Evolutionary conservation across 176 grass and related monocot genomes (phyloP).

Genomic region (Carex myosuroides): DNA sequence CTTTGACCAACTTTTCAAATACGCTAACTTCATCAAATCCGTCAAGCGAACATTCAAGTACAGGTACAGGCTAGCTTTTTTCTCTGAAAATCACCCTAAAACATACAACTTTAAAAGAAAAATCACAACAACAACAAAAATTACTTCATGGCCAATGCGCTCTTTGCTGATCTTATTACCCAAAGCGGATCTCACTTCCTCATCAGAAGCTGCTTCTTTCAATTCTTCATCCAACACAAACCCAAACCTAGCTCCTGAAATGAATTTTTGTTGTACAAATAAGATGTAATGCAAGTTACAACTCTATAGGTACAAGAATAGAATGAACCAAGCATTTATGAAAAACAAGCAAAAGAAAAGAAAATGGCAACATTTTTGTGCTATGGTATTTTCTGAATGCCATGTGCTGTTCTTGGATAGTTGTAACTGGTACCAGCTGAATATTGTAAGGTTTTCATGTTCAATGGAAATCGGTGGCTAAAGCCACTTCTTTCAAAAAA

Average conservation of each 20-base stretch:
- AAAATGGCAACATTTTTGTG: background rate
- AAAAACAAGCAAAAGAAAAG: constrained; percentile 24
- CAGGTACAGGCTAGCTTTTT: background rate
- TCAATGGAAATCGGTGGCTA: too few species aligned
- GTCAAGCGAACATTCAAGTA: background rate
- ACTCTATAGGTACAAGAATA: background rate
- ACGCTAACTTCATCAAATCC: background rate
- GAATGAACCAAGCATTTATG: background rate
- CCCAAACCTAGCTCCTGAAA: constrained; percentile 80
- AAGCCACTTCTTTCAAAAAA: background rate
- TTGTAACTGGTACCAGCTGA: too few species aligned
- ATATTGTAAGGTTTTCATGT: too few species aligned
- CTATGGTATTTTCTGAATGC: too few species aligned
- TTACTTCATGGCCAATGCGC: constrained; percentile 88
- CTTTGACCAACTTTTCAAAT: background rate
- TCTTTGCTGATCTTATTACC: constrained; percentile 89
- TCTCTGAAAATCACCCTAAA: background rate
- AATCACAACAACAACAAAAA: constrained; percentile 1
- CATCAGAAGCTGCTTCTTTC: constrained; percentile 76
- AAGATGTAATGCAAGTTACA: background rate
- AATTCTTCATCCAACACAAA: constrained; percentile 80
- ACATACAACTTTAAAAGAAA: constrained; percentile 27
- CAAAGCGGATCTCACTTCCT: constrained; percentile 69
- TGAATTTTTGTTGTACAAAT: background rate
- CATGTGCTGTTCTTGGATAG: too few species aligned